Evolutionary conservation across 768 basidiomycete genomes (phyloP).

Genomic region (Cyathus striatus): DNA sequence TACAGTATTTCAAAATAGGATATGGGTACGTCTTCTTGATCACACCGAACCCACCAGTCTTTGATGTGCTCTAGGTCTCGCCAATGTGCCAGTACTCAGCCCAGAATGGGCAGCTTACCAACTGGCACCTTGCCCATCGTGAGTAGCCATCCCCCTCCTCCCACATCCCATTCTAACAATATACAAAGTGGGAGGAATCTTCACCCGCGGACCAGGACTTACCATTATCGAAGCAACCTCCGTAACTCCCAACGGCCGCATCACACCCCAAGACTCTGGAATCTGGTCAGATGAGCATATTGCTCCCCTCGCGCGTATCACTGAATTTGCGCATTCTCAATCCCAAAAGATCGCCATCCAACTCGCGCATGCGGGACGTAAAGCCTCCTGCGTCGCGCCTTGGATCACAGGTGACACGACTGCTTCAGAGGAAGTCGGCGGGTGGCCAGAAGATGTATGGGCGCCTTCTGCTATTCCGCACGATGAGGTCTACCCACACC

Average conservation of each 20-base stretch:
- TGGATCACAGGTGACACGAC: constrained; percentile 32
- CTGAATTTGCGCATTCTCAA: constrained; percentile 47
- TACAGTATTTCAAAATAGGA: background rate
- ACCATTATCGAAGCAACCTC: constrained; percentile 63
- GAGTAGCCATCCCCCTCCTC: background rate
- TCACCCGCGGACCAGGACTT: constrained; percentile 46
- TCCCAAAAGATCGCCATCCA: constrained; percentile 54
- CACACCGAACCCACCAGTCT: too few relatives aligned
- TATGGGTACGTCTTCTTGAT: background rate
- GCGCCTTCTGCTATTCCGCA: constrained; percentile 51
- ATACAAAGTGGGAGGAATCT: constrained; percentile 42
- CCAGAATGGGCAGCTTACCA: constrained; percentile 31
- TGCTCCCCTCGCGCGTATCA: constrained; percentile 15
- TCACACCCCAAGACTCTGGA: constrained; percentile 56
- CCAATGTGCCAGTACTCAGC: constrained; percentile 42
- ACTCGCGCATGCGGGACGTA: constrained; percentile 57
- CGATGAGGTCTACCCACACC: constrained; percentile 37
- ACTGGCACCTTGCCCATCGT: constrained; percentile 41
- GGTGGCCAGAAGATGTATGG: constrained; percentile 40
- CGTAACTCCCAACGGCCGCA: constrained; percentile 48
- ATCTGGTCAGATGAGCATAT: constrained; percentile 51
- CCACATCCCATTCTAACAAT: too few relatives aligned
- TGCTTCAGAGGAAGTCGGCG: constrained; percentile 4
- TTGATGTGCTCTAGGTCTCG: constrained; percentile 28
- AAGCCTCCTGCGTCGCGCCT: constrained; percentile 45